Evolutionary conservation across 441 rosid genomes (phyloP), one percentile per base, ranked within the genome.

Genomic region (Bruguiera hainesii): DNA sequence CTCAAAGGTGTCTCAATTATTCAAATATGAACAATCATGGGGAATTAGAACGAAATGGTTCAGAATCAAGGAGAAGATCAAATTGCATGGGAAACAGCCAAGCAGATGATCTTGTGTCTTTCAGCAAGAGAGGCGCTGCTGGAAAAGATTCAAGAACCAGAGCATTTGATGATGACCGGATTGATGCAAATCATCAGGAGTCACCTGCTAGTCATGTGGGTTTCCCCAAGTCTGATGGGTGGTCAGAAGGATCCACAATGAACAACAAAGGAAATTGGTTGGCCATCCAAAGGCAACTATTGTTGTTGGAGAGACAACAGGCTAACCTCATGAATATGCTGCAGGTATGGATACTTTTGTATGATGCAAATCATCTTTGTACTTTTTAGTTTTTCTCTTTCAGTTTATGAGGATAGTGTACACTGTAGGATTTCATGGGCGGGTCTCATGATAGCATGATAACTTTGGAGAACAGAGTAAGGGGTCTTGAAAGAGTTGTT

Each of bases 401-500:
- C 64, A 60, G 15, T 61, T 70, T 20, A 76, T 37, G 29, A 13
- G 57, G 63, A 37, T 59, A 39, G 66, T 58, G 28, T 71, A 42
- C 69, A 7, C 72, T 83, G 76, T 84, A 95, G 91, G 98, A 93
- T 71, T 93, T 96, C 76, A 96, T 96, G 89, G 99, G 99, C 56
- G 97, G 98, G 39, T 96, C 99, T 76, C 97, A 88, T 78, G 81
- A 89, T 76, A 87, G 94, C 87, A 96, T 93, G 96, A 72, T 89
- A 67, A 90, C 97, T 29, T 77, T 96, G 73, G 97, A 96, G 75
- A 85, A 88, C 80, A 87, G 99, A 73, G 97, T 96, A 56, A 87
- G 94, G 80, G 98, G 94, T 70, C 96, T 96, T 69, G 99, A 93
- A 84, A 88, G 97, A 85, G 81, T 87, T 76, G 93, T 96, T 64